Base-by-base conservation (phyloP, 176 grass and related monocot species). In the Poa annua region DNA sequence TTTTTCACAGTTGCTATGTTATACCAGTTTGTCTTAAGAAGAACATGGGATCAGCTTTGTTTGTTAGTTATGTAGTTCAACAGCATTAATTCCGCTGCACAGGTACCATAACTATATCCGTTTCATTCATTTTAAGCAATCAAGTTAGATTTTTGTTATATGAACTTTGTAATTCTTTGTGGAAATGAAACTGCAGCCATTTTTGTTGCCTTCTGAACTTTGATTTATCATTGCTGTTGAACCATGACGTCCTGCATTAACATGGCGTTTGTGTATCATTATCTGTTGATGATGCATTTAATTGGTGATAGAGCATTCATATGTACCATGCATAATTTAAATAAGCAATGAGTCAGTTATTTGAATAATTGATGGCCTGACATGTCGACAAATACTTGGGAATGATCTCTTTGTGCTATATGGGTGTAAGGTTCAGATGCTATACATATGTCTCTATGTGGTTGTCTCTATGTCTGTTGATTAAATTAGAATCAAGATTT, bases 241-340 rank as follows among this genome's bases (percentile, higher is more conserved):
- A 68, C 21, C 44, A 52, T 66, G 77, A 12, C 0, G 12, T 36
- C 41, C 4, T 66, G 61, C 77, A 66, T 50, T 66, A 16, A 6
- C 61, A 82, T 69, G 6, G 6, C 60, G 26, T 69, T 63, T 73
- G 20, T 61, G 38, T n/a, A 16, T 67, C 24, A 68, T 44, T 82
- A 25, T 26, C 47, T 81, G 1, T 21, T 81, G 19, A 11, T 81
- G 16, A 7, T 57, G 10, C 25, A 16, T 61, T 77, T 71, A 20
- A 26, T 77, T 39, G 4, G 14, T 64, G 65, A 87, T 13, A 57
- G 48, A 60, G 6, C 0, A 55, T 67, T 24, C 42, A 29, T 45
- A 63, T 14, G 20, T 74, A 19, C 20, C 22, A 74, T 74, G 19
- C 13, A 5, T 74, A 0, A 16, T 44, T 52, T 20, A 11, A 39